Percentiles rank a stretch among this genome's conserved stretches.
Evolutionary conservation across 257 asterid genomes (phyloP).

Genomic region (Striga asiatica): DNA sequence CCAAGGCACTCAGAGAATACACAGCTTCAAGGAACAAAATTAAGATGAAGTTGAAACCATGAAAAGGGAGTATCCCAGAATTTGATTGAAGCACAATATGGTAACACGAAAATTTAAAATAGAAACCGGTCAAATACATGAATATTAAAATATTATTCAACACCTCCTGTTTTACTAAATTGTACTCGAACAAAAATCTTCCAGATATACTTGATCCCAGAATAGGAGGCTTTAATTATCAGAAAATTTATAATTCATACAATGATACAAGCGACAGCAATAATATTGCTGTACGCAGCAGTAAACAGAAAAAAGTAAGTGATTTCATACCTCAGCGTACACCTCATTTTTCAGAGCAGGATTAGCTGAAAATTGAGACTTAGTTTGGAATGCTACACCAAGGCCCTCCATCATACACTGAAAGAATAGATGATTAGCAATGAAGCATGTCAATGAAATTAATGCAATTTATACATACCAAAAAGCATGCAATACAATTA

Average conservation of each 20-base stretch:
- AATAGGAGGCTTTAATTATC: neutral
- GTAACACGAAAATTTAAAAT: neutral
- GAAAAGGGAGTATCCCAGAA: neutral
- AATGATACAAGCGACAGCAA: neutral
- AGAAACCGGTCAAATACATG: neutral
- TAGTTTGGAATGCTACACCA: constrained; percentile 61
- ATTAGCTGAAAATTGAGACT: constrained; percentile 63
- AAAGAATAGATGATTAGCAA: constrained; percentile 14
- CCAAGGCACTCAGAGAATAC: neutral
- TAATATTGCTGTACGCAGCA: neutral
- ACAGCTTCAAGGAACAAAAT: neutral
- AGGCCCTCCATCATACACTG: constrained; percentile 79
- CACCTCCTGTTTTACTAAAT: neutral
- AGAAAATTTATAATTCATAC: constrained; percentile 4
- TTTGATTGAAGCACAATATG: neutral
- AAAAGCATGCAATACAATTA: constrained; percentile 11
- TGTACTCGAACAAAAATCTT: neutral
- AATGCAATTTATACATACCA: constrained; percentile 5
- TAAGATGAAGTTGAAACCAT: neutral
- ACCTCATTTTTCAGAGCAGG: constrained; percentile 69
- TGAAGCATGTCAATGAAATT: constrained; percentile 3
- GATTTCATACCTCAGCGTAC: constrained; percentile 59
- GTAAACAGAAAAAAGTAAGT: neutral
- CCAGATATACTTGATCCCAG: neutral
- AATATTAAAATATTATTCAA: neutral